phyloP scores from a whole-genome alignment of 805 yeast genomes.

The Ogataea angusta region DNA sequence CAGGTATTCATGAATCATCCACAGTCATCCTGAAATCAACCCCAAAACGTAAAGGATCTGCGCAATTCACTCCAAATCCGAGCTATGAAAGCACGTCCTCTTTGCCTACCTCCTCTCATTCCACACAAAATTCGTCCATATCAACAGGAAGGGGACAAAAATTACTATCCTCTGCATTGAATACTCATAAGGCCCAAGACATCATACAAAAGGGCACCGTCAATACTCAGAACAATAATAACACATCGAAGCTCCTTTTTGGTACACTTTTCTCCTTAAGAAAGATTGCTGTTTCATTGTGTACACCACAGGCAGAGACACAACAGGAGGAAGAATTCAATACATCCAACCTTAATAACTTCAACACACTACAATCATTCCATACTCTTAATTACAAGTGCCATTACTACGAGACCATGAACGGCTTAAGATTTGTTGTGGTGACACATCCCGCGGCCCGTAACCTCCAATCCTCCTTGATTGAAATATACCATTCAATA shows the following conservation, averaged over 20 bases:
- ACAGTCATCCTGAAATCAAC: neutral
- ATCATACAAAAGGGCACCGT: slow-evolving; percentile 33
- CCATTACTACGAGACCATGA: slow-evolving; percentile 75
- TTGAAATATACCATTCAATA: slow-evolving; percentile 55
- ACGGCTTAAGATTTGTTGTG: slow-evolving; percentile 73
- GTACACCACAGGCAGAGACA: slow-evolving; percentile 4
- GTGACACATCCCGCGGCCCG: slow-evolving; percentile 63
- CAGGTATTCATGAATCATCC: neutral
- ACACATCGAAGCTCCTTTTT: slow-evolving; percentile 75
- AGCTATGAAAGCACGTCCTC: neutral
- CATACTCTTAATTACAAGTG: slow-evolving; percentile 76
- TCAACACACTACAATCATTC: slow-evolving; percentile 37
- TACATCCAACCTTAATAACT: slow-evolving; percentile 30
- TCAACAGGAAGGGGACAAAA: neutral
- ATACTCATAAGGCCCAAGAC: slow-evolving; percentile 10
- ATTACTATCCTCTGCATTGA: slow-evolving; percentile 2
- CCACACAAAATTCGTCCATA: slow-evolving; percentile 6
- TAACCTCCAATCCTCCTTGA: slow-evolving; percentile 51
- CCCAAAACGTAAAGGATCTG: neutral
- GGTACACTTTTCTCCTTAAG: slow-evolving; percentile 81
- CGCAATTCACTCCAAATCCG: neutral
- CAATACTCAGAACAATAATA: slow-evolving; percentile 59
- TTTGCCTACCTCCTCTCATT: neutral
- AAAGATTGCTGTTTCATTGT: slow-evolving; percentile 52
- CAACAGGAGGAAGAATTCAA: slow-evolving; percentile 8